Base-by-base conservation (phyloP, 1,139 yeast genomes). In the Magnusiomyces sp. region DNA sequence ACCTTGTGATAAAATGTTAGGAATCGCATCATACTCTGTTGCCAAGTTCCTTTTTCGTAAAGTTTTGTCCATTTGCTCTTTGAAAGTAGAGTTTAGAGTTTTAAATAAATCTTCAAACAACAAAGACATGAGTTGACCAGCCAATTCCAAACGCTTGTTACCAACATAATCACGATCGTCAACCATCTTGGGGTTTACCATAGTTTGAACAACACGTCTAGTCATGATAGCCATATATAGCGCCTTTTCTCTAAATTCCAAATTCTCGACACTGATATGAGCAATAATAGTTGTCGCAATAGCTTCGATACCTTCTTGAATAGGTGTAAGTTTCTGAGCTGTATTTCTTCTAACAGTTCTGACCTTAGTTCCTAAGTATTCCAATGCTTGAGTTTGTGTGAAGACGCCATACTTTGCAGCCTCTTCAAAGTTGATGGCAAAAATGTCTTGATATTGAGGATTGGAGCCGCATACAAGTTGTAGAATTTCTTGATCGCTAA, bases 131-230 rank as follows among this genome's bases (percentile, higher is more conserved):
- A 94, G 76, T 67, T 94, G 98, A 53, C 98, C 98, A 1, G 98
- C 98, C 65, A 94, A 74, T 71, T 92, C 98, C 61, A 92, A 75
- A 70, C 99, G 84, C 69, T 92, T 92, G 70, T 92, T 92, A 72
- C 99, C 98, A 43, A 94, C 98, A 63, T 92, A 92, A 72, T 94
- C 98, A 69, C 98, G 80, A 68, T 94, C 98, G 63, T 92, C 98
- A 32, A 94, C 96, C 85, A 89, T 83, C 59, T 83, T 82, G 4
- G 97, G 95, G 64, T 92, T 86, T 57, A 87, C 83, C 83, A 92
- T 88, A 4, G 98, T 89, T 95, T 88, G 87, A 31, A 92, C 76
- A 2, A 92, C 97, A 62, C 97, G 78, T 65, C 98, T 79, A 1
- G 98, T 86, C 98, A 94, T 92, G 68, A 88, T 82, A 6, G 97